Evolutionary conservation across 176 grass and related monocot species (phyloP).

Genomic region (Oryza punctata): DNA sequence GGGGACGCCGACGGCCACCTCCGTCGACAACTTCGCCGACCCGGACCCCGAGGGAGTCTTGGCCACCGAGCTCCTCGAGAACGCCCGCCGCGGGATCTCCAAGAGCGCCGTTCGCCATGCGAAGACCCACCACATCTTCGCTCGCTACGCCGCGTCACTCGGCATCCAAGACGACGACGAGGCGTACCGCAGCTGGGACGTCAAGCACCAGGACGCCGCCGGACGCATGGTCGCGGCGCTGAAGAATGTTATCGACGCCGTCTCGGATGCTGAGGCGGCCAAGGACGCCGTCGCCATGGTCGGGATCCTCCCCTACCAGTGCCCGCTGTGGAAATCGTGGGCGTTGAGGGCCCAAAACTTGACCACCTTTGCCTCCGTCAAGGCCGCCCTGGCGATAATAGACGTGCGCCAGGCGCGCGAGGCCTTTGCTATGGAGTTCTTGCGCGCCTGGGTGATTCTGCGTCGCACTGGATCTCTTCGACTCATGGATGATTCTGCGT

Average conservation of each 20-base stretch:
- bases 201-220: not conserved
- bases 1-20: too few relatives aligned
- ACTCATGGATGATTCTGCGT: not conserved
- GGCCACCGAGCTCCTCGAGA: not conserved
- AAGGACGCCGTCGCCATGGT: not conserved
- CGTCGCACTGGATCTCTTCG: not conserved
- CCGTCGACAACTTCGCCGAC: not conserved
- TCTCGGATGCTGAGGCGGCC: too few relatives aligned
- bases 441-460: not conserved
- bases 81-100: not conserved
- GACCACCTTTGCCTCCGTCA: too few relatives aligned
- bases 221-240: not conserved
- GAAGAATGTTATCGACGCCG: too few relatives aligned
- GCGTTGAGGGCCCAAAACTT: too few relatives aligned
- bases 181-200: not conserved
- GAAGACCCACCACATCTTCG: not conserved
- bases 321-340: too few relatives aligned
- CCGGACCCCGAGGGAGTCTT: not conserved
- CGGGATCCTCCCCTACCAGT: too few relatives aligned
- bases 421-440: not conserved
- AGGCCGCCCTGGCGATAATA: too few relatives aligned
- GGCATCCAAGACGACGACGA: not conserved
- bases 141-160: not conserved
- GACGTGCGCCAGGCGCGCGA: too few relatives aligned
- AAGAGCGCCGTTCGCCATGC: not conserved